Base-by-base conservation (phyloP, 768 basidiomycete genomes). In the Russula olivacea region DNA sequence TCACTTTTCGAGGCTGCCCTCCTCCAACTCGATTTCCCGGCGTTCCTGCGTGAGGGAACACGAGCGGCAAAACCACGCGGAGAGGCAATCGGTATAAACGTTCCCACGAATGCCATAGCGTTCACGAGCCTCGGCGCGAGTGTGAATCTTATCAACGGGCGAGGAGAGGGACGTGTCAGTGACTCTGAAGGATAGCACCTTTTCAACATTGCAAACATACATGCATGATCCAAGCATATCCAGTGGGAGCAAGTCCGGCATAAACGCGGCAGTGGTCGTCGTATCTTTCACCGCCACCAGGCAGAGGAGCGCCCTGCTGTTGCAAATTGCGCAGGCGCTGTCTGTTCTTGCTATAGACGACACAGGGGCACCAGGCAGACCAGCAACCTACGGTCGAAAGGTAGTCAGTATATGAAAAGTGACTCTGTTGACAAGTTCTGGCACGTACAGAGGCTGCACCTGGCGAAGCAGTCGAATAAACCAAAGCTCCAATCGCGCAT, bases 341-440 rank as follows among this genome's bases (percentile, higher is more conserved):
- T 66, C 74, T 79, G 69, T 74, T 75, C 64, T 76, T 69, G 40
- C 72, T 68, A 68, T 77, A 79, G 47, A 73, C 68, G 59, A 79
- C 64, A 67, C 78, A 80, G 0, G 80, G 79, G 70, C 73, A 77
- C 68, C 70, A 80, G 34, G 68, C 74, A 1, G 78, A 65, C 14
- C 76, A 60, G 49, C 74, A 59, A 64, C 74, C 79, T 80, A 21
- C 4, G 30, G 15, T 23, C 1, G 17, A 19, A 2, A 6, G 28
- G 5, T 10, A 14, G 14, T 30, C 17, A 28, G 32, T 7, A 14
- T 23, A 47, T 47, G 17, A 48, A 4, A 48, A n/a, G 28, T 7
- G 4, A 11, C 6, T n/a, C 7, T 7, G 19, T 12, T 52, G 4
- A 12, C 10, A 3, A 15, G n/a, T 32, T 19, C 12, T 40, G 38